Conservation (phyloP, 1,139 yeast species). For the Kodamaea plutei region DNA sequence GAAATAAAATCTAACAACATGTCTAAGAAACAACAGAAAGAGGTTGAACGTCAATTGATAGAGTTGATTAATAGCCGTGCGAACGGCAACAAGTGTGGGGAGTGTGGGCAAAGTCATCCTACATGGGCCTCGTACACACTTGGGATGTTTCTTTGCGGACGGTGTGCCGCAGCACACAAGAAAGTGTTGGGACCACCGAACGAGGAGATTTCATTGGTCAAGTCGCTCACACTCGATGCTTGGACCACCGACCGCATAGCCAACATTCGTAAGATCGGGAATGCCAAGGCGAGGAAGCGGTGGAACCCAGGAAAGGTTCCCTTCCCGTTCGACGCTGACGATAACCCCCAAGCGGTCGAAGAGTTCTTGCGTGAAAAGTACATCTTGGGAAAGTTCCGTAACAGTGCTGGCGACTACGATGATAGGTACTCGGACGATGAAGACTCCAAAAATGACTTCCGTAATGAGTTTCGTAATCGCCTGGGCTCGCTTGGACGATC, state of each 20-base stretch:
- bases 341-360: constrained; percentile 41
- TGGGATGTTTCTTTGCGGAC: constrained; percentile 70
- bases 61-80: constrained; percentile 37
- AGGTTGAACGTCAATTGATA: constrained; percentile 39
- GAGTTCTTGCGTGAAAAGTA: constrained; percentile 54
- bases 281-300: constrained; percentile 54
- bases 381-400: constrained; percentile 41
- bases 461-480: constrained; percentile 1
- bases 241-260: constrained; percentile 67
- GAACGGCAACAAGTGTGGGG: constrained; percentile 66
- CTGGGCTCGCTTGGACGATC: constrained; percentile 7
- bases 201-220: constrained; percentile 55
- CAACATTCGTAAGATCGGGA: constrained; percentile 57
- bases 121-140: constrained; percentile 49
- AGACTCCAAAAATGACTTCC: constrained; percentile 6
- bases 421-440: constrained; percentile 19
- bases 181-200: constrained; percentile 55
- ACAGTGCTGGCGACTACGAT: constrained; percentile 22
- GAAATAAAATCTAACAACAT: neutral
- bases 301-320: constrained; percentile 64
- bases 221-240: constrained; percentile 77
- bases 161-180: constrained; percentile 78
- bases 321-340: constrained; percentile 69
- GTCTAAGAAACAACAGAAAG: constrained; percentile 34
- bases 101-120: constrained; percentile 62